These are phyloP conservation scores for Endoconidiophora polonica DNA, from an alignment of 2,329 filamentous ascomycete species.

Conservation along the genomic window DNA sequence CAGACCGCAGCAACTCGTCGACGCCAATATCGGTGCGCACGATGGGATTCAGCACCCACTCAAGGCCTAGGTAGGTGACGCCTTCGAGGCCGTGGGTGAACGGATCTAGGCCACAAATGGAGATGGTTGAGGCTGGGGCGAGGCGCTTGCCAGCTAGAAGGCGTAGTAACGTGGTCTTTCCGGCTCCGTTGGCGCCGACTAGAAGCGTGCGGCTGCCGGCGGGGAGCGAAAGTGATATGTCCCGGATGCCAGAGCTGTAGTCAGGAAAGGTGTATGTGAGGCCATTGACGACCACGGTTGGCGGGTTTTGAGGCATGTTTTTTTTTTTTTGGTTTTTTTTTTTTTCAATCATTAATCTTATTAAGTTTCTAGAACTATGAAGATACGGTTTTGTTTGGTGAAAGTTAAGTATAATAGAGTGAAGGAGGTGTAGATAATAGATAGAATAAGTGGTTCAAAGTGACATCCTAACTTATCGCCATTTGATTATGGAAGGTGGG, in stretches of 20 bases:
- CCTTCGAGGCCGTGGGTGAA: slow-evolving; percentile 83
- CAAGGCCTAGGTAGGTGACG: slow-evolving; percentile 89
- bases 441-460: not conserved
- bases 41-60: slow-evolving; percentile 96
- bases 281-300: slow-evolving; percentile 54
- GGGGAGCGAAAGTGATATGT: slow-evolving; percentile 63
- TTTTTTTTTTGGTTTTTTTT: not conserved
- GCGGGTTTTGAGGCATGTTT: slow-evolving; percentile 22
- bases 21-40: slow-evolving; percentile 92
- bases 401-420: not conserved
- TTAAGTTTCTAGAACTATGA: not conserved
- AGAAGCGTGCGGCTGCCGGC: slow-evolving; percentile 73
- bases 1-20: slow-evolving; percentile 62
- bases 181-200: slow-evolving; percentile 91
- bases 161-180: slow-evolving; percentile 90
- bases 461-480: not conserved
- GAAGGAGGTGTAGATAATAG: not conserved
- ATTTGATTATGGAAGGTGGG: not conserved
- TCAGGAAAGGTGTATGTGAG: slow-evolving; percentile 85
- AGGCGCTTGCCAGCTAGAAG: slow-evolving; percentile 91
- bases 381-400: too few relatives aligned
- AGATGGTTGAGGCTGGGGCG: slow-evolving; percentile 57
- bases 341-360: too few relatives aligned
- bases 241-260: slow-evolving; percentile 57
- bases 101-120: slow-evolving; percentile 70